These are phyloP conservation scores for Mycosphaerella sp. DNA, from an alignment of 2,329 filamentous ascomycete genomes.

Conservation along the genomic window DNA sequence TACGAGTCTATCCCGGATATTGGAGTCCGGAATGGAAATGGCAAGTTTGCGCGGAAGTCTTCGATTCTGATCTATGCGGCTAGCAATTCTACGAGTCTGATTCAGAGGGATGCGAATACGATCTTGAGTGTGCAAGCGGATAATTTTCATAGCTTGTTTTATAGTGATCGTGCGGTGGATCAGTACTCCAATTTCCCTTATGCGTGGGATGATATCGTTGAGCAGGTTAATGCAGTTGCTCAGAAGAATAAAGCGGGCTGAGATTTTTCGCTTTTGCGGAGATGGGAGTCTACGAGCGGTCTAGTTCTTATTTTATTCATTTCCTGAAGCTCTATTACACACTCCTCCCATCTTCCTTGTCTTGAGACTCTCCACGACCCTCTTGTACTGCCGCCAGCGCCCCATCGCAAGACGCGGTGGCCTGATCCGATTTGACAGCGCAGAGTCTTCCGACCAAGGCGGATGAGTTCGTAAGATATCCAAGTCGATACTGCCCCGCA, in stretches of 20 bases:
- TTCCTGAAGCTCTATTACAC: no score
- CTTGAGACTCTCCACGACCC: no score
- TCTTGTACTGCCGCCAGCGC: no score
- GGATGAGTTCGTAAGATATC: no score
- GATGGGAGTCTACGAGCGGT: no score
- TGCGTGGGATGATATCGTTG: neutral
- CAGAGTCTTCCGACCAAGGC: no score
- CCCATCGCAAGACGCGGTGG: no score
- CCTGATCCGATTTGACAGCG: no score
- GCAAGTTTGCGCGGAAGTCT: neutral
- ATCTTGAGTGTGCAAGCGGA: neutral
- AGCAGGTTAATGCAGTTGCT: neutral
- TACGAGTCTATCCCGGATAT: slow-evolving; percentile 8
- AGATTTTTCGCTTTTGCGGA: no score
- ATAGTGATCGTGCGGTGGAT: neutral
- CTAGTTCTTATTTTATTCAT: no score
- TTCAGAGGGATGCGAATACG: neutral
- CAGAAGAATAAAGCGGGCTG: neutral
- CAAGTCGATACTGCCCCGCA: no score
- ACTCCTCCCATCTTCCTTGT: no score
- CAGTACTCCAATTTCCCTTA: neutral
- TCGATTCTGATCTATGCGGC: slow-evolving; percentile 1
- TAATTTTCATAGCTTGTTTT: neutral
- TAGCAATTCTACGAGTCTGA: neutral
- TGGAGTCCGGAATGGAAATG: neutral